Percentiles rank a stretch among this genome's conserved stretches.
Conservation (phyloP, 345 rosid species). For the Populus euphratica region DNA sequence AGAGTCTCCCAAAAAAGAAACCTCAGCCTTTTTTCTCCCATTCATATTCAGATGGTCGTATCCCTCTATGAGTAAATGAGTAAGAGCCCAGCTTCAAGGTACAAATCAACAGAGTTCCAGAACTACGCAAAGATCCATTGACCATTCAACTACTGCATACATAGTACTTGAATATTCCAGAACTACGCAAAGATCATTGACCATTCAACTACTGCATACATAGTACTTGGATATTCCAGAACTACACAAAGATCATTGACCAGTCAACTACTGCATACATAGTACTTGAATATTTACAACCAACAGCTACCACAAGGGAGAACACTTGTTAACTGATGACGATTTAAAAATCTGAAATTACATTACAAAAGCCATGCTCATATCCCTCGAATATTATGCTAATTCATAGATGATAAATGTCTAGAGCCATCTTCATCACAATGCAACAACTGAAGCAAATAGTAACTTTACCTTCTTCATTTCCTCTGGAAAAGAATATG, state of each 20-base stretch:
- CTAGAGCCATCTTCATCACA: neutral
- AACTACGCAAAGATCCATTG: neutral
- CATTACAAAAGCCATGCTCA: neutral
- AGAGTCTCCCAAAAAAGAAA: neutral
- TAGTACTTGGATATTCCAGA: neutral
- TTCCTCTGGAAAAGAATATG: slow-evolving; percentile 69
- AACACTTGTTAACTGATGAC: neutral
- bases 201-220: neutral
- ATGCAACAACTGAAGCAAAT: neutral
- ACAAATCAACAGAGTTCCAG: neutral
- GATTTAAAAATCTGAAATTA: neutral
- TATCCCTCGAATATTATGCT: neutral
- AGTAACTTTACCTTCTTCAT: slow-evolving; percentile 57
- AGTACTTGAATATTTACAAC: neutral
- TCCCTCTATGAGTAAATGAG: neutral
- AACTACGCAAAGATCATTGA: neutral
- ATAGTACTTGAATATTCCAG: neutral
- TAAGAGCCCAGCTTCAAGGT: neutral
- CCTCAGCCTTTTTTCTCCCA: neutral
- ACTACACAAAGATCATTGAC: neutral
- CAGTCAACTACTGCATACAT: neutral
- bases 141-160: neutral
- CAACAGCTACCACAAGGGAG: neutral
- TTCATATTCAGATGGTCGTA: neutral
- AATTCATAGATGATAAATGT: neutral